Evolutionary conservation across 192 early-diverging fungal genomes (phyloP), one percentile per base, ranked within the genome.

Genomic region (Gaertneriomyces semiglobifer): DNA sequence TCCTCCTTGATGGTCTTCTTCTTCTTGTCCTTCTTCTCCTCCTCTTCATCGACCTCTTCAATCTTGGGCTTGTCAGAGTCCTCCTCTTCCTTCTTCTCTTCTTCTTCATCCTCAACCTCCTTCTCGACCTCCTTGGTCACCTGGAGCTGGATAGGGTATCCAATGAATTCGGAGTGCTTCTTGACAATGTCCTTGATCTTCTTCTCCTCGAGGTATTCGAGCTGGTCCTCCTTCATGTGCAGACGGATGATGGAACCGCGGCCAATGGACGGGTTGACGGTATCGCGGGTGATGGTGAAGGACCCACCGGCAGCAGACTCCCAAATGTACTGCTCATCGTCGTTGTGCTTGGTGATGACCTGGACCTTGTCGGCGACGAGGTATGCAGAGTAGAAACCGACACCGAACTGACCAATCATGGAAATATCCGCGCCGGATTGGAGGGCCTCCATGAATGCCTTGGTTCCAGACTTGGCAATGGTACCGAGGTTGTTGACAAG

Each of bases 401-500:
- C 97, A 93, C 97, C 97, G 78, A 99, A 99, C 81, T 98, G 95
- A 78, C 95, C 97, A 81, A 99, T 98, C 93, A 99, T 96, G 80
- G 94, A 96, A 63, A 96, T 97, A 83, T 95, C 94, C 68, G 93
- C 95, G 78, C 93, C 93, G 60, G 89, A 84, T 72, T 90, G 86
- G 58, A 98, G 87, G 63, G 91, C 93, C 85, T 99, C 95, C 95
- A 99, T 99, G 82, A 97, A 98, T 53, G 92, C 89, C 86, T 96
- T 96, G 85, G 97, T 98, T 68, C 96, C 95, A 63, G 95, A 99
- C 88, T 96, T 96, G 83, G 97, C 97, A 70, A 99, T 99, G 73
- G 97, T 99, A 83, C 97, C 97, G 70, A 99, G 89, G 86, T 93
- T 93, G 85, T 94, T 93, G 71, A 94, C 92, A 51, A 95, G 79